phyloP scores from a whole-genome alignment of 257 asterid species.

The Penstemon newberryi region DNA sequence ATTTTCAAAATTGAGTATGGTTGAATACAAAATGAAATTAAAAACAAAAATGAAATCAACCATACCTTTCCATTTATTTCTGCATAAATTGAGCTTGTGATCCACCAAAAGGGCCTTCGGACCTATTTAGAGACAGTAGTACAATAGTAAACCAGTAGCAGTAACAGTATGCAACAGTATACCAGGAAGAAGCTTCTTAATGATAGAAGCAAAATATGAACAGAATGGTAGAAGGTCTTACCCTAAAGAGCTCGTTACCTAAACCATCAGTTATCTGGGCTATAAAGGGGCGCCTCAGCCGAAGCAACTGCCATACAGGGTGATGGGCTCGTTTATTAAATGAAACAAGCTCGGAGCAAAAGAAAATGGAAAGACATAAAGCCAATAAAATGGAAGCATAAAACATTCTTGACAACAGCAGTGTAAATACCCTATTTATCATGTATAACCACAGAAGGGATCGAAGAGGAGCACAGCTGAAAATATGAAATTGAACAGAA shows the following conservation, averaged over 20 bases:
- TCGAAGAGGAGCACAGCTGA: not conserved
- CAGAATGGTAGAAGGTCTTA: slow-evolving; percentile 35
- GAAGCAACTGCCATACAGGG: slow-evolving; percentile 67
- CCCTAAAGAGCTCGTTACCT: slow-evolving; percentile 85
- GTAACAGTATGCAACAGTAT: slow-evolving; percentile 25
- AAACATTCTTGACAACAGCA: slow-evolving; percentile 24
- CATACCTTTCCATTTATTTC: slow-evolving; percentile 90
- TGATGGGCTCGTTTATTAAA: slow-evolving; percentile 19
- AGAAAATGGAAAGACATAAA: not conserved
- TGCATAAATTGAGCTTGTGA: slow-evolving; percentile 89
- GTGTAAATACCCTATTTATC: slow-evolving; percentile 6
- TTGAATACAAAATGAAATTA: slow-evolving; percentile 2
- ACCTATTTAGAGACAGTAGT: slow-evolving; percentile 50
- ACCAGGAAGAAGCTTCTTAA: slow-evolving; percentile 23
- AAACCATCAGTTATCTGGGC: slow-evolving; percentile 74
- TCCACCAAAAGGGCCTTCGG: slow-evolving; percentile 99
- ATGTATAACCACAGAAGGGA: slow-evolving; percentile 11
- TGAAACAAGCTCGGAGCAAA: slow-evolving; percentile 15
- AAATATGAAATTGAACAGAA: slow-evolving; percentile 15
- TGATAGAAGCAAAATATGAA: slow-evolving; percentile 7
- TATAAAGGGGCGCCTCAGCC: slow-evolving; percentile 83
- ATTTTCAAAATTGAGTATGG: slow-evolving; percentile 9
- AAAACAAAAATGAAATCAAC: not conserved
- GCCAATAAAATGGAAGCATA: not conserved
- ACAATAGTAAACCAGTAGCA: slow-evolving; percentile 25